Base-by-base conservation (phyloP, 2,329 filamentous ascomycete species). In the Fusarium sp. region DNA sequence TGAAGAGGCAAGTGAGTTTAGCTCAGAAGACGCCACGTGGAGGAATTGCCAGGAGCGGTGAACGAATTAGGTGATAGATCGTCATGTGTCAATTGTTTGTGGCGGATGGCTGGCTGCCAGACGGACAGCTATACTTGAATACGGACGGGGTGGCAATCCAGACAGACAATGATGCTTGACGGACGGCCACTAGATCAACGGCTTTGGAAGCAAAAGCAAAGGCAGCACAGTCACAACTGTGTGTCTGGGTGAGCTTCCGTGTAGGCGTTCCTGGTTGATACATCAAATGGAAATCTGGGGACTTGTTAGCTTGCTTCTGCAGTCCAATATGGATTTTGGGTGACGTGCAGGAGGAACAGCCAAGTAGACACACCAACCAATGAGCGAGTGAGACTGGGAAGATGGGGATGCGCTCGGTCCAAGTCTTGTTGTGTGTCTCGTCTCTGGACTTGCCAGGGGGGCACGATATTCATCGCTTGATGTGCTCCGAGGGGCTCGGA, bases 371-470 rank as follows among this genome's bases (percentile, higher is more conserved):
- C 61, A 65, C 60, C 62, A 67, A 42, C 76, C 76, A 77, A 77
- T 78, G 76, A 70, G 69, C 54, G 71, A 22, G 34, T 52, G 24
- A 71, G 42, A 63, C 52, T 20, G 35, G 50, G 54, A 40, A 22
- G 62, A 75, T 62, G 59, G 70, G 75, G 66, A 59, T 58, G 45
- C 73, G 75, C 75, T 77, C 70, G 75, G 75, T 74, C 75, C 75
- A 77, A 29, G 62, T 60, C 71, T 74, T 74, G 64, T 40, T 68
- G 69, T 63, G 34, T 18, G 62, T 70, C 22, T 52, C 56, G 31
- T 57, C 64, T 73, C 22, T 65, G 64, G 69, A 18, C n/a, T 52
- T 56, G 47, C 69, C 47, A 64, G 75, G 75, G 70, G 66, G 38
- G 42, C 34, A 38, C 60, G 64, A 69, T 74, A 72, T 74, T 62